phyloP scores from a whole-genome alignment of 106 monocot species.

The Dioscorea zingiberensis region DNA sequence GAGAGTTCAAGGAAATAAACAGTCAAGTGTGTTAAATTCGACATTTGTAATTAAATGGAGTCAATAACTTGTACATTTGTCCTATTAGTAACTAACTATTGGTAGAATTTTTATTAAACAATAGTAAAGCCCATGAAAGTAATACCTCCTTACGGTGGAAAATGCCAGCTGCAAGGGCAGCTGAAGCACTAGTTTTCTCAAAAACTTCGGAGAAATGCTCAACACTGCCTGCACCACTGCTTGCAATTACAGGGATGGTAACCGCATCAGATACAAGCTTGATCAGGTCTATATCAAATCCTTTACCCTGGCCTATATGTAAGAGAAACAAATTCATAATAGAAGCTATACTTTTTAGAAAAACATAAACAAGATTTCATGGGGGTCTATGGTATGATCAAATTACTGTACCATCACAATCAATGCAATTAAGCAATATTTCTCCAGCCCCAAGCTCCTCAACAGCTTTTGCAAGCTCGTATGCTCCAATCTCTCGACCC shows the following conservation, averaged over 20 bases:
- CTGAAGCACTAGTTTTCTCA: slow-evolving; percentile 79
- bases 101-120: no score
- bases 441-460: slow-evolving; percentile 95
- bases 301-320: slow-evolving; percentile 76
- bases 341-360: no score
- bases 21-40: background rate
- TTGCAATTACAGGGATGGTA: slow-evolving; percentile 89
- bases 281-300: slow-evolving; percentile 86
- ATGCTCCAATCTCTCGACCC: slow-evolving; percentile 91
- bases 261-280: slow-evolving; percentile 88
- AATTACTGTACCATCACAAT: no score
- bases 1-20: background rate
- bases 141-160: slow-evolving; percentile 95
- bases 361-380: no score
- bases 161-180: slow-evolving; percentile 97
- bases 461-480: slow-evolving; percentile 96
- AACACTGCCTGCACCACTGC: slow-evolving; percentile 85
- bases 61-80: background rate
- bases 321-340: background rate
- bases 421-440: slow-evolving; percentile 90
- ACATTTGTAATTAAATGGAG: background rate
- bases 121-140: background rate
- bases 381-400: no score
- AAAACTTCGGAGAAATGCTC: slow-evolving; percentile 91
- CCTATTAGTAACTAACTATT: no score